Conservation (phyloP, 2,329 filamentous ascomycete genomes). For the Paradendryphiella salina region DNA sequence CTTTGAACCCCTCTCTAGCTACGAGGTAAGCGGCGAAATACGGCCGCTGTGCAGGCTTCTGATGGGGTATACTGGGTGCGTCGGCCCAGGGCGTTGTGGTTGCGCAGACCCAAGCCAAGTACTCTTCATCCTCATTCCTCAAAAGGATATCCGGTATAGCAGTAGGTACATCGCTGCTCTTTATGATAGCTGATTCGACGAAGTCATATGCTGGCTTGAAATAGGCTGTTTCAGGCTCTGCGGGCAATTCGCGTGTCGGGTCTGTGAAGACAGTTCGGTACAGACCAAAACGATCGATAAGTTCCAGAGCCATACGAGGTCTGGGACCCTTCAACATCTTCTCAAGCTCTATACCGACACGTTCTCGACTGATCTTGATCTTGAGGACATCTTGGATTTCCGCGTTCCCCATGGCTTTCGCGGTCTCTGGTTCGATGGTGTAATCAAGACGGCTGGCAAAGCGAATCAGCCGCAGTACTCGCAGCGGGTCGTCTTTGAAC, state of each 20-base stretch:
- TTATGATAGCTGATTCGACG: conserved; percentile 48
- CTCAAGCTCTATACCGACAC: conserved; percentile 82
- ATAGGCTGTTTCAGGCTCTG: conserved; percentile 59
- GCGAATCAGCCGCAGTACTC: conserved; percentile 82
- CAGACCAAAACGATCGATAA: conserved; percentile 68
- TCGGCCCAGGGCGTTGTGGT: conserved; percentile 74
- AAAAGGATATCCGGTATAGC: conserved; percentile 55
- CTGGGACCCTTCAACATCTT: conserved; percentile 80
- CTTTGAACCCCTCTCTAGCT: conserved; percentile 76
- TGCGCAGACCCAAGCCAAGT: conserved; percentile 75
- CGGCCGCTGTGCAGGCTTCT: conserved; percentile 45
- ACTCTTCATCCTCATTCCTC: conserved; percentile 65
- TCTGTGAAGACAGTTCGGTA: conserved; percentile 76
- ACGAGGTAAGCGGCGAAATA: conserved; percentile 61
- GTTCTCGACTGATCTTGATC: conserved; percentile 87
- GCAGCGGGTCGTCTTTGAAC: conserved; percentile 89
- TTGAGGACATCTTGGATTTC: conserved; percentile 78
- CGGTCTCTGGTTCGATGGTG: conserved; percentile 69
- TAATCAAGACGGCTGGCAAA: conserved; percentile 88
- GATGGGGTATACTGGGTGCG: conserved; percentile 54
- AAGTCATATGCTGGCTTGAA: conserved; percentile 69
- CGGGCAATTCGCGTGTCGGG: conserved; percentile 58
- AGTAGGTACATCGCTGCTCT: conserved; percentile 44
- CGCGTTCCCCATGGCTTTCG: conserved; percentile 73
- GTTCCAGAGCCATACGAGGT: conserved; percentile 63